A percentile compares a stretch with the other conserved stretches of the same genome.
These are phyloP conservation scores for Tripidium arundinaceum DNA, from an alignment of 202 grass and related monocot species.

Conservation along the genomic window DNA sequence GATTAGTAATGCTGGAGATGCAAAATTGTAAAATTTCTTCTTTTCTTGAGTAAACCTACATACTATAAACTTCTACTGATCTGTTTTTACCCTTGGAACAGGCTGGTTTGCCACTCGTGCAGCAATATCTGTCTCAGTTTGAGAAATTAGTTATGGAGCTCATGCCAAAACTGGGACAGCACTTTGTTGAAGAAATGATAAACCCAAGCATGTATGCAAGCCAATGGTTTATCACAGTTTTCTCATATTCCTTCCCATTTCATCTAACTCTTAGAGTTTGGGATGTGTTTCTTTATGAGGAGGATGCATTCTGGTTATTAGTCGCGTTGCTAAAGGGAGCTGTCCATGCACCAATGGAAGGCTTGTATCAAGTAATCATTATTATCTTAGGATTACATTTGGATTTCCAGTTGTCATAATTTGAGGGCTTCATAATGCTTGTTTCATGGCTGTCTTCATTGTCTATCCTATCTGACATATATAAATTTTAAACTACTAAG, in stretches of 20 bases:
- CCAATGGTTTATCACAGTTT: constrained; percentile 98
- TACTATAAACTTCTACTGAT: constrained; percentile 23
- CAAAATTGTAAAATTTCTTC: constrained; percentile 30
- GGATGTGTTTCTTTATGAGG: constrained; percentile 97
- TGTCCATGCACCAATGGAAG: constrained; percentile 95
- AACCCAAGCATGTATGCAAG: constrained; percentile 98
- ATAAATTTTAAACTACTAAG: background rate
- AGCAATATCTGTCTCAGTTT: constrained; percentile 86
- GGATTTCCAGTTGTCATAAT: background rate
- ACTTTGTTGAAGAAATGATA: constrained; percentile 95
- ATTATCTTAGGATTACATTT: background rate
- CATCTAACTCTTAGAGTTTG: constrained; percentile 84
- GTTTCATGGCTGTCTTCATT: background rate
- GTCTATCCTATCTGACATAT: background rate
- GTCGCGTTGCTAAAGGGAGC: constrained; percentile 96
- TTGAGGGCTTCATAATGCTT: background rate
- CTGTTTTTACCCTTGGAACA: constrained; percentile 43
- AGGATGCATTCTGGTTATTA: constrained; percentile 98
- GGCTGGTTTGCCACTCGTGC: constrained; percentile 76
- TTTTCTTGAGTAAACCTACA: constrained; percentile 34
- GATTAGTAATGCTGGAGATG: constrained; percentile 38
- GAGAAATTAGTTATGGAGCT: constrained; percentile 83
- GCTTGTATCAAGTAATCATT: constrained; percentile 85
- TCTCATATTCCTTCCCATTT: constrained; percentile 88
- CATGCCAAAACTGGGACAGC: constrained; percentile 79